phyloP scores from a whole-genome alignment of 2,329 filamentous ascomycete genomes.

The Trichoderma harzianum region DNA sequence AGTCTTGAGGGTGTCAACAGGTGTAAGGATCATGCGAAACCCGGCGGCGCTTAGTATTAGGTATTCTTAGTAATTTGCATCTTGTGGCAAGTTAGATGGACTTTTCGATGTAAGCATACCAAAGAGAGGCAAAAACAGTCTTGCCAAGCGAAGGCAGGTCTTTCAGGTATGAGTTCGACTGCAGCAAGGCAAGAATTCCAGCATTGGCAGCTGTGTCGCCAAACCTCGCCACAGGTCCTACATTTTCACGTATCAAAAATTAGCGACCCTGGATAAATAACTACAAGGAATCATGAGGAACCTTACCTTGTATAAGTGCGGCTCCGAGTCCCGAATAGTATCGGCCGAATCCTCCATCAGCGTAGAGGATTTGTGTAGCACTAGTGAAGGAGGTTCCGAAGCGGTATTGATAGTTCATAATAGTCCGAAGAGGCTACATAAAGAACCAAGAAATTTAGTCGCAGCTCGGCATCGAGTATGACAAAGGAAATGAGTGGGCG shows the following conservation, averaged over 20 bases:
- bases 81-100: background rate
- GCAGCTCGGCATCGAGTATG: background rate
- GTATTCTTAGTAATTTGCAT: background rate
- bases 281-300: background rate
- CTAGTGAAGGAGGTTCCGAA: slow-evolving; percentile 41
- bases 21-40: slow-evolving; percentile 47
- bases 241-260: background rate
- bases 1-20: slow-evolving; percentile 49
- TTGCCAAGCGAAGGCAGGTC: slow-evolving; percentile 41
- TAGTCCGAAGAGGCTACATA: slow-evolving; percentile 43
- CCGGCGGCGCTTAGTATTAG: slow-evolving; percentile 36
- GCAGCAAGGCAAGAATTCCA: slow-evolving; percentile 45
- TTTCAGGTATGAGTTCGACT: slow-evolving; percentile 45
- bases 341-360: slow-evolving; percentile 39
- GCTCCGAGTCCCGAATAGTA: slow-evolving; percentile 46
- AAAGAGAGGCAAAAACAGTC: slow-evolving; percentile 46
- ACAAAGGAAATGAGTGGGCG: background rate
- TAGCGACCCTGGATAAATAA: background rate
- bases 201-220: slow-evolving; percentile 49
- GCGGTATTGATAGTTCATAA: slow-evolving; percentile 52
- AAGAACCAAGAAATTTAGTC: background rate
- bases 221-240: slow-evolving; percentile 44
- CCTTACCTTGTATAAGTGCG: slow-evolving; percentile 42
- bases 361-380: slow-evolving; percentile 40
- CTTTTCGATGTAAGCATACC: slow-evolving; percentile 25